phyloP scores from a whole-genome alignment of 169 alveolate species.

The Amoebophrya sp. region DNA sequence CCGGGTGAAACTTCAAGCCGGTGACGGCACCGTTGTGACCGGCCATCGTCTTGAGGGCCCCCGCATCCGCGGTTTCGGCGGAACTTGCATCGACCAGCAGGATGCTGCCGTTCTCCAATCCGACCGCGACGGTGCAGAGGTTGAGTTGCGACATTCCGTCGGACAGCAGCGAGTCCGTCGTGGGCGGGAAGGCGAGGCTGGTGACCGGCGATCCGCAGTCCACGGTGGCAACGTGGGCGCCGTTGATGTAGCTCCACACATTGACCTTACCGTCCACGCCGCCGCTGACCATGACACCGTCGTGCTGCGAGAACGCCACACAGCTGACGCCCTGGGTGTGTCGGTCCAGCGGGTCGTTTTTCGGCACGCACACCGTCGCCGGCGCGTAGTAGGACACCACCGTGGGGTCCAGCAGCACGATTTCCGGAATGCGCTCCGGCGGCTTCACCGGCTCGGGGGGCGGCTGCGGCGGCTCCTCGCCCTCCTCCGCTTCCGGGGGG shows the following conservation, averaged over 20 bases:
- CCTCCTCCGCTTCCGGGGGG: constrained; percentile 18
- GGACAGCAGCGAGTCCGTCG: neutral
- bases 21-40: neutral
- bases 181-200: neutral
- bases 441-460: constrained; percentile 4
- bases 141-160: neutral
- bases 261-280: neutral
- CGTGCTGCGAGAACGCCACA: neutral
- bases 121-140: neutral
- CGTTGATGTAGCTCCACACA: neutral
- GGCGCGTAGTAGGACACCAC: constrained; percentile 10
- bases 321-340: neutral
- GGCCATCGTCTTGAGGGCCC: neutral
- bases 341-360: neutral
- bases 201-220: neutral
- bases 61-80: neutral
- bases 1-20: neutral
- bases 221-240: neutral
- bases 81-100: neutral
- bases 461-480: constrained; percentile 17
- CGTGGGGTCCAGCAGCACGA: neutral
- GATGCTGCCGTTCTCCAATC: constrained; percentile 35
- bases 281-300: neutral
- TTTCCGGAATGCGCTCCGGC: neutral
- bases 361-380: constrained; percentile 22